Evolutionary conservation across 345 rosid species (phyloP).

Genomic region (Draba incana): DNA sequence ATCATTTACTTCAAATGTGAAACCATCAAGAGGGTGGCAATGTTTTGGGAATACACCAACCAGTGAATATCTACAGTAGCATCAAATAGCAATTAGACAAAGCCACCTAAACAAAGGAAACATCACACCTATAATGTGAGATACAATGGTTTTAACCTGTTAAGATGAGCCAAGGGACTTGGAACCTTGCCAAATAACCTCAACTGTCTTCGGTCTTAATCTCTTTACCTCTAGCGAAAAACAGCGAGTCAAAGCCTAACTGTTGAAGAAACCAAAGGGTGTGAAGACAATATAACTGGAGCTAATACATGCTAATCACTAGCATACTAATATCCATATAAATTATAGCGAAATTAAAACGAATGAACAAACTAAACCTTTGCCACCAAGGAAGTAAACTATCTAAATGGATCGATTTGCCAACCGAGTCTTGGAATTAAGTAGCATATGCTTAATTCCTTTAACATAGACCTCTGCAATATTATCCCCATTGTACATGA

Average conservation of each 20-base stretch:
- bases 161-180: slow-evolving; percentile 89
- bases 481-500: no score
- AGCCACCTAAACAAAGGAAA: slow-evolving; percentile 15
- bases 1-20: slow-evolving; percentile 82
- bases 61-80: slow-evolving; percentile 76
- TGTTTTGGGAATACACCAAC: slow-evolving; percentile 84
- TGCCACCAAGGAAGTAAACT: slow-evolving; percentile 93
- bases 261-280: slow-evolving; percentile 46
- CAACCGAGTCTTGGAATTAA: slow-evolving; percentile 98
- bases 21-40: slow-evolving; percentile 94
- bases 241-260: slow-evolving; percentile 93
- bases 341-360: slow-evolving; percentile 7
- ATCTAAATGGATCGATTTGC: slow-evolving; percentile 97
- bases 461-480: no score
- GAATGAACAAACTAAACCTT: slow-evolving; percentile 55
- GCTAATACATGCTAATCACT: not conserved
- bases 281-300: slow-evolving; percentile 8
- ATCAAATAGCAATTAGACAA: slow-evolving; percentile 20
- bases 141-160: slow-evolving; percentile 55
- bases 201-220: slow-evolving; percentile 75
- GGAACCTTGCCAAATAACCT: slow-evolving; percentile 91
- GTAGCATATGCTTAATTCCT: no score
- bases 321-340: no score
- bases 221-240: slow-evolving; percentile 90
- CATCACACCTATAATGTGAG: slow-evolving; percentile 15